Conservation (phyloP, 2,329 filamentous ascomycete species). For the Keithomyces neogunnii region DNA sequence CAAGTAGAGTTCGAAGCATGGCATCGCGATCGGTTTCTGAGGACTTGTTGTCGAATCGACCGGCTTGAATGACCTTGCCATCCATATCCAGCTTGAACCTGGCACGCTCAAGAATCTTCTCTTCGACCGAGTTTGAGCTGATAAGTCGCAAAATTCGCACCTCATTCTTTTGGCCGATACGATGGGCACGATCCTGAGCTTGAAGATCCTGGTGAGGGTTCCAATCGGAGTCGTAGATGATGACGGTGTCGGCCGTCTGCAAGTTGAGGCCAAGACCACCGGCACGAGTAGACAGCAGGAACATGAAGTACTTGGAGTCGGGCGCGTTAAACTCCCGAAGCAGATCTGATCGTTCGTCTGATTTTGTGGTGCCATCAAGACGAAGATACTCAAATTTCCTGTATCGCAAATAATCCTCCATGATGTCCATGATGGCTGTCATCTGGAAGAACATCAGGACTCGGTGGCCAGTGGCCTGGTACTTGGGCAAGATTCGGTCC, state of each 20-base stretch:
- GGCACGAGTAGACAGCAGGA: slow-evolving; percentile 94
- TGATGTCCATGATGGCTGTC: slow-evolving; percentile 99
- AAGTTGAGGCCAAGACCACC: slow-evolving; percentile 96
- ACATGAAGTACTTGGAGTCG: slow-evolving; percentile 90
- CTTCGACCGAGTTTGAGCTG: slow-evolving; percentile 93
- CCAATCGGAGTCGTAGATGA: slow-evolving; percentile 99
- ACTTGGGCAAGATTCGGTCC: slow-evolving; percentile 88
- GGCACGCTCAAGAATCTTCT: slow-evolving; percentile 95
- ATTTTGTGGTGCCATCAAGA: slow-evolving; percentile 93
- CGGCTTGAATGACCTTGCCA: slow-evolving; percentile 97
- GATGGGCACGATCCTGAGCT: slow-evolving; percentile 98
- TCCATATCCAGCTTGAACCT: slow-evolving; percentile 99
- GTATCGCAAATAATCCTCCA: slow-evolving; percentile 93
- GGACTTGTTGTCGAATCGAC: slow-evolving; percentile 99
- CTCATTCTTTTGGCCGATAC: slow-evolving; percentile 99
- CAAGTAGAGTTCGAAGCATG: slow-evolving; percentile 86
- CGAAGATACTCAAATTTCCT: slow-evolving; percentile 80
- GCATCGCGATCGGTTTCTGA: slow-evolving; percentile 97
- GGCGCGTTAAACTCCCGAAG: slow-evolving; percentile 85
- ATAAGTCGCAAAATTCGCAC: slow-evolving; percentile 94
- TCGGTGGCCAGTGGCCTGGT: slow-evolving; percentile 81
- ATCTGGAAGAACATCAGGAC: slow-evolving; percentile 99
- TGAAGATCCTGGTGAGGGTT: slow-evolving; percentile 99
- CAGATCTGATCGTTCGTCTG: slow-evolving; percentile 90
- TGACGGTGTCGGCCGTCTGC: slow-evolving; percentile 96